These are phyloP conservation scores for Camelina laxa DNA, from an alignment of 345 rosid species.

Conservation along the genomic window DNA sequence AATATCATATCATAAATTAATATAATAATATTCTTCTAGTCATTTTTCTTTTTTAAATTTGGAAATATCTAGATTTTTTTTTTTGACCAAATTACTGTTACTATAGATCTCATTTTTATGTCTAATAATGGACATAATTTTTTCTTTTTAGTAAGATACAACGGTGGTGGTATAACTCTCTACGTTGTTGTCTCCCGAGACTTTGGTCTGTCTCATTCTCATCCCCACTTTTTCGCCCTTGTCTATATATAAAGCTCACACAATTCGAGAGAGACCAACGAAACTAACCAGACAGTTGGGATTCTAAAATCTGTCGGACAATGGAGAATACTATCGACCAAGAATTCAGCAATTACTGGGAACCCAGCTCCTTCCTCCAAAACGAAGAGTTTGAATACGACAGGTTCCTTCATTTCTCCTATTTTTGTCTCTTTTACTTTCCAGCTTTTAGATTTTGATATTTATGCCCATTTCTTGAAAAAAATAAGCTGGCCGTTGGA, in stretches of 20 bases:
- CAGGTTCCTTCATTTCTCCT: slow-evolving; percentile 38
- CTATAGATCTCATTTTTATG: neutral
- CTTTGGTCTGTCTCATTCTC: slow-evolving; percentile 37
- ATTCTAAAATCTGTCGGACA: slow-evolving; percentile 11
- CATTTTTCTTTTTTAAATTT: neutral
- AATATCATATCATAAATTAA: slow-evolving; percentile 18
- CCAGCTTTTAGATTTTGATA: slow-evolving; percentile 7
- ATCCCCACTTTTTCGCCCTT: neutral
- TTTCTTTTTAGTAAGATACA: slow-evolving; percentile 6
- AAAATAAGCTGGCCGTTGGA: slow-evolving; percentile 60
- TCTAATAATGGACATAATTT: slow-evolving; percentile 21
- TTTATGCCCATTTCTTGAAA: neutral
- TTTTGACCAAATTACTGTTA: slow-evolving; percentile 8
- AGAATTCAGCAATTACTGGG: slow-evolving; percentile 69
- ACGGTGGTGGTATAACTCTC: slow-evolving; percentile 22
- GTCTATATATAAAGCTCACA: slow-evolving; percentile 43
- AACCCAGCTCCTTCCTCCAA: slow-evolving; percentile 59
- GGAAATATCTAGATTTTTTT: slow-evolving; percentile 25
- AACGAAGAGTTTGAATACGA: slow-evolving; percentile 62
- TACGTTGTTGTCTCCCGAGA: slow-evolving; percentile 36
- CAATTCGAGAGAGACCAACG: slow-evolving; percentile 21
- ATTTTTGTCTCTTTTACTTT: neutral
- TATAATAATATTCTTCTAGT: neutral
- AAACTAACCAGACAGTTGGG: neutral
- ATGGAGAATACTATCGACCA: slow-evolving; percentile 49